Evolutionary conservation across 2,329 filamentous ascomycete species (phyloP), one percentile per base, ranked within the genome.

Genomic region (Calonectria ilicicola): DNA sequence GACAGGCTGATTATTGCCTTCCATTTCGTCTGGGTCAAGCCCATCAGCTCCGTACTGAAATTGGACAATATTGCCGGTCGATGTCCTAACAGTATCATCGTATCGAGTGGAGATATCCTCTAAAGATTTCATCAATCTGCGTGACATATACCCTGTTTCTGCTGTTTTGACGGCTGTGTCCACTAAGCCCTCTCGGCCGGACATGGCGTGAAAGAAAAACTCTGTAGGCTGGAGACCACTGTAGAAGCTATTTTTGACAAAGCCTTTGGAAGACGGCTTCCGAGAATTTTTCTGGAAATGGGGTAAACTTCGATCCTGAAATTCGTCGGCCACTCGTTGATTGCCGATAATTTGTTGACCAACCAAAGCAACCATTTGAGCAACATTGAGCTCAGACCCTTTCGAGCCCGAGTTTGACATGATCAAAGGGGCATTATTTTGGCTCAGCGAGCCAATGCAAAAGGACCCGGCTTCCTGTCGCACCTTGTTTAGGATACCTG

Each of bases 81-180:
- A 98, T 35, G 96, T 98, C 69, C 97, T 91, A 0, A 99, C 96
- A 0, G 97, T 99, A 79, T 97, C 91, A 79, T 99, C 97, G 80
- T 99, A 99, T 79, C 95, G 92, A 0, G 94, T 95, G 1, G 96
- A 98, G 3, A 98, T 86, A 87, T 99, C 97, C 82, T 99, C 97
- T 62, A 99, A 86, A 3, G 95, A 98, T 85, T 99, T 99, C 96
- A 99, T 99, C 82, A 99, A 84, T 78, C 97, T 93, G 85, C 97
- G 93, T 74, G 96, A 98, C 97, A 99, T 99, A 86, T 99, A 99
- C 76, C 97, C 97, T 12, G 97, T 99, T 84, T 99, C 97, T 66
- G 97, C 97, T 65, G 97, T 99, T 87, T 99, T 99, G 86, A 98
- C 97, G 73, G 97, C 97, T 2, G 97, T 99, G 90, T 99, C 97